Evolutionary conservation across 2,329 filamentous ascomycete species (phyloP).

Genomic region (Venturiaceae sp.): DNA sequence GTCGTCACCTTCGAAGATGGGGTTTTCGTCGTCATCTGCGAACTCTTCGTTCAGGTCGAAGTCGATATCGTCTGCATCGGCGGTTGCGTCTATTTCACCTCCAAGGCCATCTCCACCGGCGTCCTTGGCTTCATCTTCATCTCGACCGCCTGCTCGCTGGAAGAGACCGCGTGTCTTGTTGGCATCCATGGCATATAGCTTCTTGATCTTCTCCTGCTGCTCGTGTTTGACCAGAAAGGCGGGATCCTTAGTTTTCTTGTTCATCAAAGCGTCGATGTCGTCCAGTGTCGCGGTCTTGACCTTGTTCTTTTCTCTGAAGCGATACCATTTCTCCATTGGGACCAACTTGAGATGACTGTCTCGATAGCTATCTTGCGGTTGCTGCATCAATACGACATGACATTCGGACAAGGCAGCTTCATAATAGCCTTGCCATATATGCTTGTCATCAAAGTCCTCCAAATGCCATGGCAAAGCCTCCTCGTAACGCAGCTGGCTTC

Average conservation of each 20-base stretch:
- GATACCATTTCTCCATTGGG: constrained; percentile 93
- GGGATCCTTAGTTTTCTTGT: constrained; percentile 63
- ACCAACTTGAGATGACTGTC: constrained; percentile 50
- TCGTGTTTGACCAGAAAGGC: constrained; percentile 69
- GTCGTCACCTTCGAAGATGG: constrained; percentile 30
- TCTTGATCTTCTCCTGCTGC: constrained; percentile 29
- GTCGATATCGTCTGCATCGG: constrained; percentile 56
- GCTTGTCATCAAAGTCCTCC: constrained; percentile 92
- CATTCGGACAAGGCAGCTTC: constrained; percentile 76
- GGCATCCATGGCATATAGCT: constrained; percentile 51
- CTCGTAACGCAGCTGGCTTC: constrained; percentile 65
- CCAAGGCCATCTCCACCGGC: constrained; percentile 21
- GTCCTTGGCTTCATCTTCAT: constrained; percentile 9
- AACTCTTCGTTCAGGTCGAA: constrained; percentile 62
- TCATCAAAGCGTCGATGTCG: constrained; percentile 76
- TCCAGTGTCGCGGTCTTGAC: constrained; percentile 73
- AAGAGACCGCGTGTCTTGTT: constrained; percentile 17
- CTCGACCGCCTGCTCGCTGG: not conserved
- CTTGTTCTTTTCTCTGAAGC: constrained; percentile 65
- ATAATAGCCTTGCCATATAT: constrained; percentile 87
- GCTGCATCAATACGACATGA: constrained; percentile 67
- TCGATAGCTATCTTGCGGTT: constrained; percentile 49
- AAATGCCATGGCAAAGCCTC: constrained; percentile 94
- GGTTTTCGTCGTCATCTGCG: constrained; percentile 69
- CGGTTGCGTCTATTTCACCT: constrained; percentile 32